These are phyloP conservation scores for Solanum infundibuliforme DNA, from an alignment of 257 asterid genomes.

Conservation along the genomic window DNA sequence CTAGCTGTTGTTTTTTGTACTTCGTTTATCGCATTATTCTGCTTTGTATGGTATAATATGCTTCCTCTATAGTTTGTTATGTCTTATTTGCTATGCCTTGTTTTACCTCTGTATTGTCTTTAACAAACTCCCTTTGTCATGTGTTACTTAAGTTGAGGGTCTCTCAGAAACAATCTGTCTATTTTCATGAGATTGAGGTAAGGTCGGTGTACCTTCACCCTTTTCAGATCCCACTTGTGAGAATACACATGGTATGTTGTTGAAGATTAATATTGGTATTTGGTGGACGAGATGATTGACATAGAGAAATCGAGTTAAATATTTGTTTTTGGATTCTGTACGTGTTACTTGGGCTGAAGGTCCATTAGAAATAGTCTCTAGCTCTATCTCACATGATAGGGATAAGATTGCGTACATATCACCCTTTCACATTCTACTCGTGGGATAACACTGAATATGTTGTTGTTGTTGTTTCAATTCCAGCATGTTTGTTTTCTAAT, in stretches of 20 bases:
- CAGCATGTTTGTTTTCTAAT: not conserved
- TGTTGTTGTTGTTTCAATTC: not conserved
- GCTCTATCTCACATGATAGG: not conserved
- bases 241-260: not conserved
- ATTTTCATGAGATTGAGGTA: not conserved
- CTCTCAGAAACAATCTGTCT: not conserved
- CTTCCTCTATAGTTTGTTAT: not conserved
- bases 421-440: not conserved
- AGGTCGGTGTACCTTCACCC: not conserved
- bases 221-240: not conserved
- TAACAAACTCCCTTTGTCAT: not conserved
- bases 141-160: not conserved
- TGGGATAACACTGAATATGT: not conserved
- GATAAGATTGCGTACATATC: not conserved
- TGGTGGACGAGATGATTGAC: not conserved
- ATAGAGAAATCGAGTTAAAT: not conserved
- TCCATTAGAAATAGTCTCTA: not conserved
- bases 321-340: not conserved
- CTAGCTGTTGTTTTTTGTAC: not conserved
- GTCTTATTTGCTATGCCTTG: not conserved
- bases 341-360: not conserved
- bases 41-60: not conserved
- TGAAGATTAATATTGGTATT: not conserved
- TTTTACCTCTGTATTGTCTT: not conserved
- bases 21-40: not conserved